Base-by-base conservation (phyloP, 1,284 basidiomycete species). In the Volvariella volvacea region DNA sequence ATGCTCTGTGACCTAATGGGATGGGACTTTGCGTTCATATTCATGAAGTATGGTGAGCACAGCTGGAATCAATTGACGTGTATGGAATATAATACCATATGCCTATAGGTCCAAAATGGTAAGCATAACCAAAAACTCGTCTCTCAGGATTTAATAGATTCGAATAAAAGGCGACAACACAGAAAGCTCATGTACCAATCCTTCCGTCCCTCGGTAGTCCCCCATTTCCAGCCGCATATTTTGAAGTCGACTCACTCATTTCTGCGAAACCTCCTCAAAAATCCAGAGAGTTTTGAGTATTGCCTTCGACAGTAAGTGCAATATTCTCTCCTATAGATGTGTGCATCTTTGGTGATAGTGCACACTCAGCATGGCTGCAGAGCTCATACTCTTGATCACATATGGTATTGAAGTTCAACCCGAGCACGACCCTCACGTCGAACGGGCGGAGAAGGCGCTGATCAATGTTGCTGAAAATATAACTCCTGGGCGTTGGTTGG, bases 1-100 rank as follows among this genome's bases (percentile, higher is more conserved):
- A 19, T 52, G 59, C 50, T 52, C 59, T 2, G 63, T 67, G 58
- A 61, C 34, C 46, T 58, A 7, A 59, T 61, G 57, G 55, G 48
- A 6, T 53, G 45, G 47, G 31, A 41, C 20, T 52, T 52, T 41
- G 19, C 20, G 9, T 34, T 40, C 9, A 12, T n/a, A 21, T 33
- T 22, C 17, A 41, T 7, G n/a, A 22, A 39, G 3, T 45, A 33
- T 20, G 39, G 30, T 34, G 39, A 14, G 48, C 31, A 28, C 12
- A 6, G 12, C 12, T 28, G 6, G 25, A 6, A 6, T 28, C 25
- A 28, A 28, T 28, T 28, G 25, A 6, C 25, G 25, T n/a, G n/a
- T n/a, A 28, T 28, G 25, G 25, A 28, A 6, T 6, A 28, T 6
- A 6, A 6, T 12, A 28, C 25, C 25, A 12, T 28, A 12, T 28